Percentiles rank a stretch among this genome's conserved stretches.
These are phyloP conservation scores for Mycena albidolilacea DNA, from an alignment of 768 basidiomycete genomes.

Conservation along the genomic window DNA sequence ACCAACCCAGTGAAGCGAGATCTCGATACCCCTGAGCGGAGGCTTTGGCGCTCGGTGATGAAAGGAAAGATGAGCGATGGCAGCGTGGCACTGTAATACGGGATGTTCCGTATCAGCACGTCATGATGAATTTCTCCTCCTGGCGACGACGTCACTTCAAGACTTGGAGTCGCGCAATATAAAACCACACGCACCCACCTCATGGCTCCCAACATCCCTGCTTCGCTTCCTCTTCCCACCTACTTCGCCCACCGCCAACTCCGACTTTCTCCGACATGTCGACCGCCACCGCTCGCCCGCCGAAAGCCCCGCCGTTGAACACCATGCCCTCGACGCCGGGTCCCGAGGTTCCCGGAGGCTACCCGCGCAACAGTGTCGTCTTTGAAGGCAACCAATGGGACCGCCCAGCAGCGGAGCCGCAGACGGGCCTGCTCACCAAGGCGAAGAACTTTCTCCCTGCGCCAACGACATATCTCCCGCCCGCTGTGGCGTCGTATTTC, in stretches of 20 bases:
- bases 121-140: background rate
- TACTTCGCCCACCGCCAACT: background rate
- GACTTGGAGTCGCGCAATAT: background rate
- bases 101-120: background rate
- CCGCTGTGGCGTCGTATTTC: conserved; percentile 27
- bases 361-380: conserved; percentile 34
- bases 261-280: background rate
- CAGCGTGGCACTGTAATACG: background rate
- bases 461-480: conserved; percentile 16
- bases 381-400: conserved; percentile 34
- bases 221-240: background rate
- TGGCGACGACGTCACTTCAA: background rate
- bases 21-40: background rate
- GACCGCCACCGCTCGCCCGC: conserved; percentile 17
- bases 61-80: background rate
- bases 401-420: background rate
- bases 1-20: too few species aligned
- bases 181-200: background rate
- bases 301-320: conserved; percentile 23
- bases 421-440: background rate
- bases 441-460: conserved; percentile 19
- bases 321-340: conserved; percentile 31
- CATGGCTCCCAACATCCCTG: background rate
- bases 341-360: conserved; percentile 28
- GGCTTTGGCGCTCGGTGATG: background rate